Evolutionary conservation across 2,329 filamentous ascomycete species (phyloP).

Genomic region (Botryotinia convoluta): DNA sequence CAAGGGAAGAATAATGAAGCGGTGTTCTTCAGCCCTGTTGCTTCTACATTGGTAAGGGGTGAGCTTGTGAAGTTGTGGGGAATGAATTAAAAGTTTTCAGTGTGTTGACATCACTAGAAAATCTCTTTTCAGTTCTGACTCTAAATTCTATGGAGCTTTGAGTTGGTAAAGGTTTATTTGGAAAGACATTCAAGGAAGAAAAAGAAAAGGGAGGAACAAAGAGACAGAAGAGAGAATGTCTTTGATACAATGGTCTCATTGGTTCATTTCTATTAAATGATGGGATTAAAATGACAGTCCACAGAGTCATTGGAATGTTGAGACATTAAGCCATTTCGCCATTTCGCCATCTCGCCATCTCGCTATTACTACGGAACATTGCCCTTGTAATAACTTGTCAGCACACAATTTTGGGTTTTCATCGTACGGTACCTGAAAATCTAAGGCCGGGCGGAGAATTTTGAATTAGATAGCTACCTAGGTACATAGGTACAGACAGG

Average conservation of each 20-base stretch:
- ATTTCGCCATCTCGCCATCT: not conserved
- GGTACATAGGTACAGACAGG: not conserved
- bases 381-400: not conserved
- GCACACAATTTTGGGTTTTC: not conserved
- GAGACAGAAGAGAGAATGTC: not conserved
- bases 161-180: not conserved
- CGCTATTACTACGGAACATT: not conserved
- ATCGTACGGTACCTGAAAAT: conserved; percentile 11
- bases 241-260: not conserved
- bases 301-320: not conserved
- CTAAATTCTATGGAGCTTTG: not conserved
- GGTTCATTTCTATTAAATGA: not conserved
- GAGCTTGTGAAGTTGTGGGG: conserved; percentile 1
- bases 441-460: not conserved
- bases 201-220: not conserved
- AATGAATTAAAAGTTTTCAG: conserved; percentile 7
- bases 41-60: not conserved
- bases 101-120: conserved; percentile 9
- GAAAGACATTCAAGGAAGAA: not conserved
- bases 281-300: not conserved
- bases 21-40: conserved; percentile 14
- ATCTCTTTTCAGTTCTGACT: conserved; percentile 5
- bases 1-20: not conserved
- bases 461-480: not conserved
- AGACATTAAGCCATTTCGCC: not conserved